Percentiles rank a stretch among this genome's conserved stretches.
phyloP scores from a whole-genome alignment of 305 asterid species.

The Fraxinus albicans region DNA sequence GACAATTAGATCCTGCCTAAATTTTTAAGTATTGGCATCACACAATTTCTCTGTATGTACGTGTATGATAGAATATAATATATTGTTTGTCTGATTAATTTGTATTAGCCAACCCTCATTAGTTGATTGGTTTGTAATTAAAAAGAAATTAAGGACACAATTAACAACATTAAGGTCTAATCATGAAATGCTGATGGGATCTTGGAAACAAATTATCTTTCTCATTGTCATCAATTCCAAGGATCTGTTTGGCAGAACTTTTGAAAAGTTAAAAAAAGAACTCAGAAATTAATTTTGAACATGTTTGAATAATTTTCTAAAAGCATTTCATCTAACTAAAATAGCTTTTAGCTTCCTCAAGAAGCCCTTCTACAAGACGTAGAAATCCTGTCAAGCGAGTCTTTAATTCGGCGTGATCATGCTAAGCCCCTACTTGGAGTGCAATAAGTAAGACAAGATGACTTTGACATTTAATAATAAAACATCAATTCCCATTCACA shows the following conservation, averaged over 20 bases:
- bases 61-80: not conserved
- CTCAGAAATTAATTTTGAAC: not conserved
- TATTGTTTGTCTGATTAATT: not conserved
- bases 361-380: not conserved
- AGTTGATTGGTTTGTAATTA: constrained; percentile 25
- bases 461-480: not conserved
- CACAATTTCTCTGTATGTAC: not conserved
- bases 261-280: not conserved
- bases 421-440: not conserved
- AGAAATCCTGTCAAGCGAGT: not conserved
- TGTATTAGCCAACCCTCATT: constrained; percentile 17
- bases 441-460: not conserved
- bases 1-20: constrained; percentile 14
- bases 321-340: not conserved
- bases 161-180: constrained; percentile 15
- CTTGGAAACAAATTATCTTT: constrained; percentile 31
- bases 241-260: not conserved
- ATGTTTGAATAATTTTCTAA: not conserved
- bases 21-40: constrained; percentile 2
- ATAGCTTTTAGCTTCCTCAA: not conserved
- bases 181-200: constrained; percentile 34
- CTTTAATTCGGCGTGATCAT: not conserved
- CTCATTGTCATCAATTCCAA: not conserved
- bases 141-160: constrained; percentile 11
- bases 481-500: not conserved